A percentile compares a stretch with the other conserved stretches of the same genome.
Conservation (phyloP, 805 yeast species). For the Candida railenensis region DNA sequence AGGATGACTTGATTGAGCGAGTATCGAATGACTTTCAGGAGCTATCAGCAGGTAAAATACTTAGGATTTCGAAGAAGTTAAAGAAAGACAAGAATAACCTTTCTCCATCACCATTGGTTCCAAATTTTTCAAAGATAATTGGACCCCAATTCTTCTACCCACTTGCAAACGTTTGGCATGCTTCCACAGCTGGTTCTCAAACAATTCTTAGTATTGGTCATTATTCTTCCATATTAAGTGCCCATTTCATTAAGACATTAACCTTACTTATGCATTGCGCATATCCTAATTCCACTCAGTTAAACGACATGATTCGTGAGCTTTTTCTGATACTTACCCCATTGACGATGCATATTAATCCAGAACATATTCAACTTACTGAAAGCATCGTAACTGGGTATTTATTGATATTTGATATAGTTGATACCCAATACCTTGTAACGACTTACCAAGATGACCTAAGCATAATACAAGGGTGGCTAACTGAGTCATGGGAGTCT, state of each 20-base stretch:
- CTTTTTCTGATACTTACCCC: constrained; percentile 36
- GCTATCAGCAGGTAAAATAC: constrained; percentile 37
- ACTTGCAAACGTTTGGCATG: constrained; percentile 51
- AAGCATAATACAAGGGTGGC: constrained; percentile 22
- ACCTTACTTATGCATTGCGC: constrained; percentile 57
- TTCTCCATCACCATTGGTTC: constrained; percentile 10
- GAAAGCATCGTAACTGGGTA: constrained; percentile 41
- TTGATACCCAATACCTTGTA: constrained; percentile 26
- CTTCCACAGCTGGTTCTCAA: constrained; percentile 17
- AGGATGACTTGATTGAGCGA: constrained; percentile 32
- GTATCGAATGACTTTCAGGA: constrained; percentile 31
- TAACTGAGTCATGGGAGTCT: constrained; percentile 29
- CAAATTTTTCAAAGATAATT: constrained; percentile 43
- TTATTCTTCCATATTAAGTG: constrained; percentile 51
- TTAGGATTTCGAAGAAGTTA: constrained; percentile 41
- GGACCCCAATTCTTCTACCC: constrained; percentile 52
- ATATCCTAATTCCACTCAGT: constrained; percentile 50
- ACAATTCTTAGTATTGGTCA: constrained; percentile 43
- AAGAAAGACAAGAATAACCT: constrained; percentile 18
- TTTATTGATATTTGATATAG: constrained; percentile 32
- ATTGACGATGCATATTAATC: constrained; percentile 13
- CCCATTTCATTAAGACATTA: constrained; percentile 61
- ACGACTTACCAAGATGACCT: constrained; percentile 20
- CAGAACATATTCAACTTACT: constrained; percentile 31
- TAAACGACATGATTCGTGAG: constrained; percentile 59